A percentile compares a stretch with the other conserved stretches of the same genome.
Conservation (phyloP, 805 yeast species). For the Yueomyces sinensis region DNA sequence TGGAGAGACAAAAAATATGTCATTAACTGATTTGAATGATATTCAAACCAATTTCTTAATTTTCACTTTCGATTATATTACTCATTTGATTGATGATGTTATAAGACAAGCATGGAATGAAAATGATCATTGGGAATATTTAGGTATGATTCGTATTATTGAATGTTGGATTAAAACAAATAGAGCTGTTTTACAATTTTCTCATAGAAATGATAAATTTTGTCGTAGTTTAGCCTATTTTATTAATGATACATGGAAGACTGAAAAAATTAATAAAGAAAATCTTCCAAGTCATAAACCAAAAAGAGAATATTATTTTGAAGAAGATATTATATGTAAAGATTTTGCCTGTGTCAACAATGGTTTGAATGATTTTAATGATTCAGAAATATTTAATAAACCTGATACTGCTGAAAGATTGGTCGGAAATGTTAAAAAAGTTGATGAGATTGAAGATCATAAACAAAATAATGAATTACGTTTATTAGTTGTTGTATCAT, state of each 20-base stretch:
- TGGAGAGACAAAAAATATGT: constrained; percentile 1
- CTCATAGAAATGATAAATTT: constrained; percentile 23
- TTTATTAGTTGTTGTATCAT: constrained; percentile 7
- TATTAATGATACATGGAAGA: constrained; percentile 18
- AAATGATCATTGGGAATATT: constrained; percentile 8
- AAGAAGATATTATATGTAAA: constrained; percentile 50
- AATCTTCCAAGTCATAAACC: constrained; percentile 22
- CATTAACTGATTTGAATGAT: constrained; percentile 5
- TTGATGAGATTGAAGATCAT: constrained; percentile 2
- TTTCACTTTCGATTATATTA: constrained; percentile 30
- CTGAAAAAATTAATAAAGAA: constrained; percentile 2
- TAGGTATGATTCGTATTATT: constrained; percentile 35
- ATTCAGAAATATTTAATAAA: constrained; percentile 16
- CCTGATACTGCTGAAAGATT: constrained; percentile 10
- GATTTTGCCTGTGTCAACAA: constrained; percentile 45
- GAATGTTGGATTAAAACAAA: constrained; percentile 46
- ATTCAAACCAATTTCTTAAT: constrained; percentile 18
- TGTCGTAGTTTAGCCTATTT: constrained; percentile 20
- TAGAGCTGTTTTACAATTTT: constrained; percentile 27
- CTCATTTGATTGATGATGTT: constrained; percentile 22
- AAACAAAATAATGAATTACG: constrained; percentile 6
- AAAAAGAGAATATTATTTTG: constrained; percentile 38
- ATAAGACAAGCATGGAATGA: constrained; percentile 20
- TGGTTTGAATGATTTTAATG: constrained; percentile 49
- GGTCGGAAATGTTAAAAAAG: constrained; percentile 7